phyloP scores from a whole-genome alignment of 768 basidiomycete genomes.

The Boletus reticulatus region DNA sequence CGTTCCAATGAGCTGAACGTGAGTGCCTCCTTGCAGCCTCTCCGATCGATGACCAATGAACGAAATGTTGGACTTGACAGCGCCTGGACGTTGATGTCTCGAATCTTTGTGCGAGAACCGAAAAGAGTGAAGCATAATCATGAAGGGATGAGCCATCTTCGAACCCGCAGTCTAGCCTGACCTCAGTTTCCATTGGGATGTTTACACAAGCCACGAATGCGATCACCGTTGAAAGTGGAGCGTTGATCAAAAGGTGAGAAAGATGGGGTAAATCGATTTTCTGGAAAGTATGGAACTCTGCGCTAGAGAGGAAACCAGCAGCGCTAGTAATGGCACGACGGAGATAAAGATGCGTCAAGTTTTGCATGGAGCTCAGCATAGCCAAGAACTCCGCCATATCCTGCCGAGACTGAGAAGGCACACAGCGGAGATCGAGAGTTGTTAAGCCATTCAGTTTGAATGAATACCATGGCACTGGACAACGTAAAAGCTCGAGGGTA shows the following conservation, averaged over 20 bases:
- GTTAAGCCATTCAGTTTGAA: constrained; percentile 26
- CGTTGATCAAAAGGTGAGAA: too few species aligned
- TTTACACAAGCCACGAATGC: too few species aligned
- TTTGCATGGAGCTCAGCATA: not conserved
- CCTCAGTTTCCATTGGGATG: not conserved
- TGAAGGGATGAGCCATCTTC: too few species aligned
- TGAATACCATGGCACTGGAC: not conserved
- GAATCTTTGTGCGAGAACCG: not conserved
- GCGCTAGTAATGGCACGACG: constrained; percentile 27
- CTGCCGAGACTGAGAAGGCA: constrained; percentile 22
- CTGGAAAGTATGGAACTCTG: not conserved
- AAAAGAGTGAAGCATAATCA: not conserved
- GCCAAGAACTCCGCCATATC: constrained; percentile 29
- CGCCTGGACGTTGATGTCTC: not conserved
- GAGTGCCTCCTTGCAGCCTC: too few species aligned
- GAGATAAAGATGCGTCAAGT: constrained; percentile 34
- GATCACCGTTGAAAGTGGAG: too few species aligned
- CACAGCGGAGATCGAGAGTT: constrained; percentile 30
- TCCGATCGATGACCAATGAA: not conserved
- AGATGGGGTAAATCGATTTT: not conserved
- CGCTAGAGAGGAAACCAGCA: too few species aligned
- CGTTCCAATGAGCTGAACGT: not conserved
- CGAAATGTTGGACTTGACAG: not conserved
- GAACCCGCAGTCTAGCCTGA: too few species aligned
- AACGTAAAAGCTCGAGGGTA: not conserved